These are phyloP conservation scores for Aethionema arabicum DNA, from an alignment of 345 rosid genomes.

Conservation along the genomic window DNA sequence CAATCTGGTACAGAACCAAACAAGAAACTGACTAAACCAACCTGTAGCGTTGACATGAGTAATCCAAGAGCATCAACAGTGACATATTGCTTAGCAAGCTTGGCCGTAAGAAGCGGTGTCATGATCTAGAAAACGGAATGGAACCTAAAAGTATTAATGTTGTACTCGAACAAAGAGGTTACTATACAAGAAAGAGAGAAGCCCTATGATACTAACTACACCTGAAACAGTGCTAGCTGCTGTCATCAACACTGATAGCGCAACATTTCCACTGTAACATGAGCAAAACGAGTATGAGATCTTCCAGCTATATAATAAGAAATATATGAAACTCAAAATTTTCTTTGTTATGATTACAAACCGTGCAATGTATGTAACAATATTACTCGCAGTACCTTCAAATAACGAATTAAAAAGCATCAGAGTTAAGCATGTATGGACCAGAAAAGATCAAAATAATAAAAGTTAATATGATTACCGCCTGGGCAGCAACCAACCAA, in stretches of 20 bases:
- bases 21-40: constrained; percentile 28
- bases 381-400: constrained; percentile 94
- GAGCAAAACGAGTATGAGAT: constrained; percentile 25
- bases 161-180: neutral
- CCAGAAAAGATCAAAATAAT: constrained; percentile 7
- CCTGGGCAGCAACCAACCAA: constrained; percentile 95
- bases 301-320: constrained; percentile 14
- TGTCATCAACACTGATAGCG: constrained; percentile 89
- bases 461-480: constrained; percentile 44
- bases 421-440: constrained; percentile 14
- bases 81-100: constrained; percentile 82
- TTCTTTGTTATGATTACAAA: constrained; percentile 29
- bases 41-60: constrained; percentile 77
- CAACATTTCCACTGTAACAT: constrained; percentile 79
- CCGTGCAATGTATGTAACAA: constrained; percentile 85
- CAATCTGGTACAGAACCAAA: neutral
- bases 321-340: constrained; percentile 15
- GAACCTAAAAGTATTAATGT: neutral
- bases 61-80: constrained; percentile 76
- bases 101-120: constrained; percentile 89
- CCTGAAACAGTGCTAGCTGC: constrained; percentile 85
- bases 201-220: constrained; percentile 57
- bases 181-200: constrained; percentile 7
- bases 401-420: constrained; percentile 17
- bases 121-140: constrained; percentile 52